Evolutionary conservation across 2,329 filamentous ascomycete species (phyloP).

Genomic region (Pochonia chlamydosporia): DNA sequence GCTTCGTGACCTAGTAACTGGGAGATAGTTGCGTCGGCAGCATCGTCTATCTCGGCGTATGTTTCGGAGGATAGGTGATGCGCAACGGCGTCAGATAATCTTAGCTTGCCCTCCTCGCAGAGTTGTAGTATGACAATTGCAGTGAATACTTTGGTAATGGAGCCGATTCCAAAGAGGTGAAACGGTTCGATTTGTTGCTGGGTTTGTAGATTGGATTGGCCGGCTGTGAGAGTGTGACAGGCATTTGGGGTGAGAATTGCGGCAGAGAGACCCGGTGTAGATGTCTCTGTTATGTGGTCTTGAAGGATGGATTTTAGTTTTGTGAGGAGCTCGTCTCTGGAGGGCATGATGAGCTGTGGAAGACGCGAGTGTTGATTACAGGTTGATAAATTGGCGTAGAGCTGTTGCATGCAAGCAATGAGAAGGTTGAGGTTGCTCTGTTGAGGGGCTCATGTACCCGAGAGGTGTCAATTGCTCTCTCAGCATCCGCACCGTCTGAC

Average conservation of each 20-base stretch:
- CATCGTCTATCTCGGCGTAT: constrained; percentile 9
- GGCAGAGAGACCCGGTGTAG: constrained; percentile 8
- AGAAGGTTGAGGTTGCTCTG: too few species aligned
- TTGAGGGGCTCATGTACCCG: too few species aligned
- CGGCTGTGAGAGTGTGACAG: constrained; percentile 6
- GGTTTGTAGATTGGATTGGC: constrained; percentile 2
- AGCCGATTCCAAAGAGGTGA: constrained; percentile 12
- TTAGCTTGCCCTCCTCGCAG: constrained; percentile 11
- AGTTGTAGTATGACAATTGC: constrained; percentile 11
- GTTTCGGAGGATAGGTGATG: constrained; percentile 2
- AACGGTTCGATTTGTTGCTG: constrained; percentile 2
- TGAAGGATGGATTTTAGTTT: not conserved
- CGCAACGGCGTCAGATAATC: constrained; percentile 7
- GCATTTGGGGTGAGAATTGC: constrained; percentile 3
- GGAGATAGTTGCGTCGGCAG: constrained; percentile 3
- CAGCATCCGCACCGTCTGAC: too few species aligned
- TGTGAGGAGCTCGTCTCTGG: not conserved
- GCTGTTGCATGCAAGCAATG: too few species aligned
- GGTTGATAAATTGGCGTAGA: too few species aligned
- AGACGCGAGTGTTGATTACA: too few species aligned
- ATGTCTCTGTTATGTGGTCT: not conserved
- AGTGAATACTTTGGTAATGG: constrained; percentile 13
- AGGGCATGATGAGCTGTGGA: not conserved
- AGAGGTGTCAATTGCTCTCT: too few species aligned
- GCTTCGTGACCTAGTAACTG: constrained; percentile 9